Conservation (phyloP, 75 land plant genomes). For the Cryptomeria japonica region DNA sequence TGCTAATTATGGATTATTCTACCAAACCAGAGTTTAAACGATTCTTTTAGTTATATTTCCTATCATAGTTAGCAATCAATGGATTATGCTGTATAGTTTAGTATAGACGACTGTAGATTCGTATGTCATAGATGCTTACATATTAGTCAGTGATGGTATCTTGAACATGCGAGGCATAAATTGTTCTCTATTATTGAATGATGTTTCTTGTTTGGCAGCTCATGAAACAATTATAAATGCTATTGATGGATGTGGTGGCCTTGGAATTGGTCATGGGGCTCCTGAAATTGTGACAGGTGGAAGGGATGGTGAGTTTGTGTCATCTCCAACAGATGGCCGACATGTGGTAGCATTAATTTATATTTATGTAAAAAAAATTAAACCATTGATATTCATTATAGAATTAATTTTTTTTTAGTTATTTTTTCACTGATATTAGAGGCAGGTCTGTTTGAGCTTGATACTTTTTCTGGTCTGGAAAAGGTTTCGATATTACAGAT, state of each 20-base stretch:
- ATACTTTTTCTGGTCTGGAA: neutral
- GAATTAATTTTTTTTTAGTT: neutral
- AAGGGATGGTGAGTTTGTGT: constrained; percentile 35
- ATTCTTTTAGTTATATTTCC: neutral
- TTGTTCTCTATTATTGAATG: neutral
- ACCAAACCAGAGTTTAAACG: neutral
- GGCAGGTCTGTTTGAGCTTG: neutral
- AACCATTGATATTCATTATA: neutral
- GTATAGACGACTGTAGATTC: neutral
- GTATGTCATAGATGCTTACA: neutral
- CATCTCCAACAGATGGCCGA: neutral
- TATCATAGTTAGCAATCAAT: neutral
- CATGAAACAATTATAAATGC: constrained; percentile 44
- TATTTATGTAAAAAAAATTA: neutral
- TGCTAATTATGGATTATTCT: neutral
- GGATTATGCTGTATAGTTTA: neutral
- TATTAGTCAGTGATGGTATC: neutral
- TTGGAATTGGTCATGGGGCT: constrained; percentile 44
- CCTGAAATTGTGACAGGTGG: constrained; percentile 53
- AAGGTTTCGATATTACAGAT: neutral
- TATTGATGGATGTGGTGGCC: constrained; percentile 50
- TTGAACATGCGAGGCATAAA: neutral
- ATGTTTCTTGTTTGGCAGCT: constrained; percentile 11
- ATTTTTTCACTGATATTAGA: neutral
- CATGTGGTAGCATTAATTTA: neutral